Evolutionary conservation across 306 rosid species (phyloP).

Genomic region (Cucumis cinereus): DNA sequence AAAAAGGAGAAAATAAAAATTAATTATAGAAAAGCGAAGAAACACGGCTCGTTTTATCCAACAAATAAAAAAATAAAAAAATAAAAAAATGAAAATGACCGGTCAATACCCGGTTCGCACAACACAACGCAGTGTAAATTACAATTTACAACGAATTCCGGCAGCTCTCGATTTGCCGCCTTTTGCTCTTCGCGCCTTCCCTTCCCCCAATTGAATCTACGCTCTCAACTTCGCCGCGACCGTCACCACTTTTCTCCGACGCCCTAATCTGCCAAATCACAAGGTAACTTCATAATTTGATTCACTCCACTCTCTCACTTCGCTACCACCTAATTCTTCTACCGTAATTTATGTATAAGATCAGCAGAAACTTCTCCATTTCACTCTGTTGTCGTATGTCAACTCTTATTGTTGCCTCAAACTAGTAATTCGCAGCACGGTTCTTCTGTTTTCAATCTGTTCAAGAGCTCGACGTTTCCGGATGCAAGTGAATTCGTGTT

Average conservation of each 20-base stretch:
- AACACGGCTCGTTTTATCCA: too few species aligned
- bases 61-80: too few species aligned
- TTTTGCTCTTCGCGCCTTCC: constrained; percentile 1
- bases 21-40: too few species aligned
- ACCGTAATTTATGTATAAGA: background rate
- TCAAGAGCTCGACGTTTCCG: background rate
- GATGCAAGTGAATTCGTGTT: background rate
- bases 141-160: background rate
- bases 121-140: background rate
- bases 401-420: background rate
- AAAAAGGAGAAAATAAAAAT: too few species aligned
- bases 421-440: background rate
- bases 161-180: constrained; percentile 8
- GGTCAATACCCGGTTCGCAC: background rate
- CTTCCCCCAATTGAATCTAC: background rate
- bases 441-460: background rate
- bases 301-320: background rate
- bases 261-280: background rate
- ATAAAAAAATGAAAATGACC: too few species aligned
- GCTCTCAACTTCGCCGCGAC: background rate
- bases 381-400: background rate
- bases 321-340: background rate
- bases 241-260: background rate
- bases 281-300: background rate
- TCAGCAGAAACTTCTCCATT: background rate